phyloP scores from a whole-genome alignment of 1,284 basidiomycete species.

The Puccinia hordei region DNA sequence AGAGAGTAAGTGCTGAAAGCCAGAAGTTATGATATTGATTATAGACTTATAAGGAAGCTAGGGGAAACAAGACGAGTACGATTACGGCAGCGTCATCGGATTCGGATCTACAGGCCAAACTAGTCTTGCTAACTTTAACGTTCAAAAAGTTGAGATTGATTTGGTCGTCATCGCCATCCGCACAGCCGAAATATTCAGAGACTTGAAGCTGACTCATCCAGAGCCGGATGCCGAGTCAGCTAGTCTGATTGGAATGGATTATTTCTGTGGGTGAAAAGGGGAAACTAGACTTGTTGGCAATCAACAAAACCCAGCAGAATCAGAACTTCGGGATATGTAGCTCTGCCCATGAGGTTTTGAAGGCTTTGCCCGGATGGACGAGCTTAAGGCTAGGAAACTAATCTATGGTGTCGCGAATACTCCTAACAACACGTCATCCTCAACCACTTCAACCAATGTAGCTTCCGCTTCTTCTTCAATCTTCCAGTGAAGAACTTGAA shows the following conservation, averaged over 20 bases:
- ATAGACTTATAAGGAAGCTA: slow-evolving; percentile 47
- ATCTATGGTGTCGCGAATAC: slow-evolving; percentile 6
- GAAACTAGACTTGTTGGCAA: slow-evolving; percentile 52
- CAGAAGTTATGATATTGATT: background rate
- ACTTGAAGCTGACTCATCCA: slow-evolving; percentile 78
- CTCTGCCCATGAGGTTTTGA: slow-evolving; percentile 45
- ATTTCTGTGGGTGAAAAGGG: slow-evolving; percentile 52
- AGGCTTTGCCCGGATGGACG: slow-evolving; percentile 47
- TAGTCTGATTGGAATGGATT: slow-evolving; percentile 74
- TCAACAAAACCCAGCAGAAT: background rate
- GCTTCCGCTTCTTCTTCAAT: background rate
- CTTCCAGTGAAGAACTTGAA: slow-evolving; percentile 38
- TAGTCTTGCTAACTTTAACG: slow-evolving; percentile 81
- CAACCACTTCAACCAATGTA: no score
- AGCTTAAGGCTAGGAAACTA: slow-evolving; percentile 32
- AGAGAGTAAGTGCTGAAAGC: background rate
- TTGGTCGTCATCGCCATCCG: slow-evolving; percentile 94
- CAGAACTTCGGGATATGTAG: slow-evolving; percentile 6
- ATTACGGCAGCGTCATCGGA: slow-evolving; percentile 60
- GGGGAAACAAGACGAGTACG: slow-evolving; percentile 36
- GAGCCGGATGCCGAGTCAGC: slow-evolving; percentile 81
- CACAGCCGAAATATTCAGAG: slow-evolving; percentile 86
- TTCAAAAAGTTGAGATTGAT: slow-evolving; percentile 91
- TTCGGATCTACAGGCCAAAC: slow-evolving; percentile 67
- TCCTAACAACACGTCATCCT: background rate